These are phyloP conservation scores for Phytophthora cryptogea DNA, from an alignment of 352 stramenopile species.

Conservation along the genomic window DNA sequence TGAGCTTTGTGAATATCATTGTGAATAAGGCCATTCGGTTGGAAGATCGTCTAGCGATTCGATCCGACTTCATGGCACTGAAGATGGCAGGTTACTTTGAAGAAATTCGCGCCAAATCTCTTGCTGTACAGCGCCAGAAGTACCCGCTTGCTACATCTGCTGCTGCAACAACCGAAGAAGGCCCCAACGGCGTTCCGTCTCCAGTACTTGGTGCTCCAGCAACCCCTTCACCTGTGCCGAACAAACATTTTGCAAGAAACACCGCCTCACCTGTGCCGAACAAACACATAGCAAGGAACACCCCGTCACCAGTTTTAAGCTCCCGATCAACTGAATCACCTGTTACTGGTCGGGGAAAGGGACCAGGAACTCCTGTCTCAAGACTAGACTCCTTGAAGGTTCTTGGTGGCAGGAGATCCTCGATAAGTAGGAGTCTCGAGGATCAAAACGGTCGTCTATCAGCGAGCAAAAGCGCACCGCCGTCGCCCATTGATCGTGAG, in stretches of 20 bases:
- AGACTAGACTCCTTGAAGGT: slow-evolving; percentile 38
- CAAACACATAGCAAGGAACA: slow-evolving; percentile 40
- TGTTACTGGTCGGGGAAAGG: slow-evolving; percentile 19
- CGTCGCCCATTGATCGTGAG: slow-evolving; percentile 54
- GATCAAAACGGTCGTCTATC: slow-evolving; percentile 32
- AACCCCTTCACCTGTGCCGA: slow-evolving; percentile 32
- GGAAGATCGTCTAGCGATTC: slow-evolving; percentile 82
- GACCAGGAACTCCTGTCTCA: slow-evolving; percentile 31
- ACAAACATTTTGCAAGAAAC: slow-evolving; percentile 25
- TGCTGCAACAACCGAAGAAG: slow-evolving; percentile 27
- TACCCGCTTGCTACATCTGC: slow-evolving; percentile 55
- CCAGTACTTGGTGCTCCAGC: slow-evolving; percentile 27
- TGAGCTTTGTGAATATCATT: slow-evolving; percentile 91
- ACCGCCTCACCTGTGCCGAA: slow-evolving; percentile 31
- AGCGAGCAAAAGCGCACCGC: slow-evolving; percentile 57
- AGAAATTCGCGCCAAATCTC: slow-evolving; percentile 82
- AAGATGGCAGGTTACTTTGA: slow-evolving; percentile 89
- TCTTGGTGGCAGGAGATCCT: slow-evolving; percentile 30
- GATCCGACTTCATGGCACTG: slow-evolving; percentile 82
- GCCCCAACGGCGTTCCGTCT: slow-evolving; percentile 25
- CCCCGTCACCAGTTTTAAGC: slow-evolving; percentile 34
- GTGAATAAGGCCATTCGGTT: slow-evolving; percentile 88
- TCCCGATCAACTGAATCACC: slow-evolving; percentile 35
- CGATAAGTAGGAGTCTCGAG: slow-evolving; percentile 21
- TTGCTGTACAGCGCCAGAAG: slow-evolving; percentile 75